Evolutionary conservation across 2,329 filamentous ascomycete genomes (phyloP).

Genomic region (Arthrobotrys conoides): DNA sequence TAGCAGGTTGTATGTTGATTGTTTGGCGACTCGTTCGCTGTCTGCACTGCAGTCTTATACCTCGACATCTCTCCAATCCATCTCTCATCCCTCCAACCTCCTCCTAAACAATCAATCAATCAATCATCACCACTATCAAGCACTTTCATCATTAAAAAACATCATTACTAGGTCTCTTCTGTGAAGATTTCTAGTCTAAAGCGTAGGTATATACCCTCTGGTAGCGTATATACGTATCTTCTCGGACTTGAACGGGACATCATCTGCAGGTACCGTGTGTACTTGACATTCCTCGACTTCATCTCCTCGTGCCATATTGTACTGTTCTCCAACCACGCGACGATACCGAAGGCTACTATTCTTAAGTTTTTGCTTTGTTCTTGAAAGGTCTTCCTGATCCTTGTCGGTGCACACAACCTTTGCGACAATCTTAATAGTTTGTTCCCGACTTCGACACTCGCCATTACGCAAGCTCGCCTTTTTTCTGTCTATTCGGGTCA

Average conservation of each 20-base stretch:
- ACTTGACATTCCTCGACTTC: slow-evolving; percentile 11
- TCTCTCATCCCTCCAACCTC: background rate
- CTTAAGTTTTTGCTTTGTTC: background rate
- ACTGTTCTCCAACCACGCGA: slow-evolving; percentile 29
- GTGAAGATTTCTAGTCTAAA: background rate
- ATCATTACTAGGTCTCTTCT: background rate
- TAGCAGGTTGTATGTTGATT: background rate
- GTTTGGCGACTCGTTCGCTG: slow-evolving; percentile 7
- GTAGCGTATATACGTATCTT: background rate
- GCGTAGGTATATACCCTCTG: slow-evolving; percentile 14
- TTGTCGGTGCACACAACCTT: slow-evolving; percentile 32
- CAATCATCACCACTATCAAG: background rate
- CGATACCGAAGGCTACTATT: background rate
- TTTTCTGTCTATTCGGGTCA: slow-evolving; percentile 1
- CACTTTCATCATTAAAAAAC: no score
- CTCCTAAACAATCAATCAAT: background rate
- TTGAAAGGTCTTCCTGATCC: slow-evolving; percentile 27
- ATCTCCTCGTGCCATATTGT: background rate
- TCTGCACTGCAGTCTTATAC: background rate
- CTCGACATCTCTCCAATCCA: slow-evolving; percentile 5
- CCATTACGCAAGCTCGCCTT: slow-evolving; percentile 37
- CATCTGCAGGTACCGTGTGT: slow-evolving; percentile 15
- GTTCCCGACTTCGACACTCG: slow-evolving; percentile 22
- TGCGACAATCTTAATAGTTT: slow-evolving; percentile 34
- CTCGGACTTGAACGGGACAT: slow-evolving; percentile 2